These are phyloP conservation scores for Leishmania turanica DNA, from an alignment of 208 protist genomes.

Conservation along the genomic window DNA sequence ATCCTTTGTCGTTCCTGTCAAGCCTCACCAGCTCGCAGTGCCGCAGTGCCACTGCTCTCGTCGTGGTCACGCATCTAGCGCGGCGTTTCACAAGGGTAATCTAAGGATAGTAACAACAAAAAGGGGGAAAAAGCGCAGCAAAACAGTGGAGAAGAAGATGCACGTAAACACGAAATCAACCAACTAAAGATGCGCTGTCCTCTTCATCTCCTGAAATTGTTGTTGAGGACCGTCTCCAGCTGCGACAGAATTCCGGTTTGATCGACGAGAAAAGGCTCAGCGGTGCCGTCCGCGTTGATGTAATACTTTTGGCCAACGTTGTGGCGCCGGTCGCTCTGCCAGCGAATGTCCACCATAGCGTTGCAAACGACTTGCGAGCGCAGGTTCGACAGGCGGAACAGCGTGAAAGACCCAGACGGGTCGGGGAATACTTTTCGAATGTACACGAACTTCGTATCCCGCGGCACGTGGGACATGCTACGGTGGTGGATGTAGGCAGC, in stretches of 20 bases:
- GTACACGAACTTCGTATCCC: conserved; percentile 90
- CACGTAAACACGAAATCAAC: background rate
- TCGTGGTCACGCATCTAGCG: background rate
- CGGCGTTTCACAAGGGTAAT: background rate
- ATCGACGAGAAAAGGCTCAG: conserved; percentile 85
- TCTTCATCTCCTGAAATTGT: conserved; percentile 62
- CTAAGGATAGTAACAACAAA: background rate
- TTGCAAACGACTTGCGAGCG: conserved; percentile 88
- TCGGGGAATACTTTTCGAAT: conserved; percentile 88
- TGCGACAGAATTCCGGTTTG: conserved; percentile 79
- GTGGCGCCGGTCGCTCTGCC: conserved; percentile 86
- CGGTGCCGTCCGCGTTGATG: conserved; percentile 74
- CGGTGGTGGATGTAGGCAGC: conserved; percentile 83
- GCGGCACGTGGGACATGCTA: conserved; percentile 61
- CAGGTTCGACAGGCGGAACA: conserved; percentile 89
- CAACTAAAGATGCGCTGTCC: background rate
- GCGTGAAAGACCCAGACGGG: conserved; percentile 70
- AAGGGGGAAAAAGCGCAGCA: background rate
- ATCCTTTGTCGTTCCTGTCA: background rate
- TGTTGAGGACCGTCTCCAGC: conserved; percentile 80
- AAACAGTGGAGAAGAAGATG: background rate
- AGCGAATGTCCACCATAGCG: conserved; percentile 86
- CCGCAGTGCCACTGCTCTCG: background rate
- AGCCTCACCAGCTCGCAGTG: background rate
- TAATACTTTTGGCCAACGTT: conserved; percentile 92